Evolutionary conservation across 2,329 filamentous ascomycete genomes (phyloP).

Genomic region (Orbilia ellipsospora): DNA sequence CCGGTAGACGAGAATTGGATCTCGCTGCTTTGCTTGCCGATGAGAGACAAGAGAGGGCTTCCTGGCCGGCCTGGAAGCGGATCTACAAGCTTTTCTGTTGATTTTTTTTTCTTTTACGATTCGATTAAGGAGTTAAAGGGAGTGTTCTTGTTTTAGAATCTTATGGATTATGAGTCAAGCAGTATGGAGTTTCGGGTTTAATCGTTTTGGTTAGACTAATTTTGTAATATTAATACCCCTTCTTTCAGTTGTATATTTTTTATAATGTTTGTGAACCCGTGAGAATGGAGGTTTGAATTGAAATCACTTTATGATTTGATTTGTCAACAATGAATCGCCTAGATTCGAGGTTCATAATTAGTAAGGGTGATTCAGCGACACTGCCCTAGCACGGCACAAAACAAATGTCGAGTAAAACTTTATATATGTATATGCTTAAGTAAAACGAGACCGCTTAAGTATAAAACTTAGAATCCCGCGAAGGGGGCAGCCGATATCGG

Average conservation of each 20-base stretch:
- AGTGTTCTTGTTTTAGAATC: slow-evolving; percentile 3
- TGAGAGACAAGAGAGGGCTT: slow-evolving; percentile 77
- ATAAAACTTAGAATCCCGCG: too few relatives aligned
- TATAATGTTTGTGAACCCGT: neutral
- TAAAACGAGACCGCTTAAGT: too few relatives aligned
- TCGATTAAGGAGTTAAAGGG: slow-evolving; percentile 10
- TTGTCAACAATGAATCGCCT: too few relatives aligned
- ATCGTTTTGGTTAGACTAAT: slow-evolving; percentile 7
- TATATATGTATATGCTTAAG: too few relatives aligned
- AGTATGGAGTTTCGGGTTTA: slow-evolving; percentile 11
- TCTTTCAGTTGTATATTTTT: slow-evolving; percentile 20
- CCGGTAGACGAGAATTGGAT: slow-evolving; percentile 86
- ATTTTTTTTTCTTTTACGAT: slow-evolving; percentile 12
- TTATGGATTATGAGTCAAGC: slow-evolving; percentile 16
- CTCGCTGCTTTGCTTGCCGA: slow-evolving; percentile 80
- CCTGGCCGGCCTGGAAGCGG: slow-evolving; percentile 82
- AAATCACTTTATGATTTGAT: too few relatives aligned
- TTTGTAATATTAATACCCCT: slow-evolving; percentile 32
- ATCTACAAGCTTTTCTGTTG: slow-evolving; percentile 79
- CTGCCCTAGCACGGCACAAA: too few relatives aligned
- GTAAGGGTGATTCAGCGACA: too few relatives aligned
- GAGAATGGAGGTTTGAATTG: too few relatives aligned
- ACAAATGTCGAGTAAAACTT: too few relatives aligned
- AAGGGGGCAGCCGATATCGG: too few relatives aligned
- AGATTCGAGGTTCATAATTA: too few relatives aligned